Conservation (phyloP, 2,329 filamentous ascomycete genomes). For the Leptographium radiaticola region DNA sequence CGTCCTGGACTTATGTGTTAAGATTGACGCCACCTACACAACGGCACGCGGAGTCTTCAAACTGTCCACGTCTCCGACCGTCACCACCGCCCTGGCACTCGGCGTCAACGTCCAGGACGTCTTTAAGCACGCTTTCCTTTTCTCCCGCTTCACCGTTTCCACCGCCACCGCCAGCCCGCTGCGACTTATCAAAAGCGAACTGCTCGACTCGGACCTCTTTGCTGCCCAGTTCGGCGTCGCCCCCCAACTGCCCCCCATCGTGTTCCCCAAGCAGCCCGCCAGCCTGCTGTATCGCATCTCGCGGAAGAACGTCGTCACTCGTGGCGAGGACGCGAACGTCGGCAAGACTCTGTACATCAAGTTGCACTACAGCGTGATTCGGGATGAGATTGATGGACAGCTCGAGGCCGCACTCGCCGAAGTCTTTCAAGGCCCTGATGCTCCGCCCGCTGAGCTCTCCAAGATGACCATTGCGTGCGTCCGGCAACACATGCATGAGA, state of each 20-base stretch:
- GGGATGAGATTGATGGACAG: constrained; percentile 53
- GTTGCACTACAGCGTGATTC: constrained; percentile 63
- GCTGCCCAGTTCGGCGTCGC: constrained; percentile 46
- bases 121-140: constrained; percentile 71
- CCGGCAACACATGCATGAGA: constrained; percentile 27
- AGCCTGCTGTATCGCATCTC: constrained; percentile 69
- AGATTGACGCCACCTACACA: constrained; percentile 62
- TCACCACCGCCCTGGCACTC: constrained; percentile 66
- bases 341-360: constrained; percentile 49
- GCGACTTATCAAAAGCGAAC: constrained; percentile 55
- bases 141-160: constrained; percentile 84
- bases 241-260: constrained; percentile 39
- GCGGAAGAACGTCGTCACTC: constrained; percentile 28
- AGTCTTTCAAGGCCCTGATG: constrained; percentile 20
- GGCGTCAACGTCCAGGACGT: constrained; percentile 95
- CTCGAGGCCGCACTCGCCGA: constrained; percentile 30
- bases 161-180: constrained; percentile 66
- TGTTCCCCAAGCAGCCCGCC: constrained; percentile 73
- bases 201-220: constrained; percentile 59
- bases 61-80: constrained; percentile 46
- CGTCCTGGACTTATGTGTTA: constrained; percentile 55
- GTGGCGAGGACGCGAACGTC: constrained; percentile 18
- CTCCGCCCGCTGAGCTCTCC: constrained; percentile 5
- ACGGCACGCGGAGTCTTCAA: constrained; percentile 53
- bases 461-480: constrained; percentile 21